These are phyloP conservation scores for Chaetomium cochliodes DNA, from an alignment of 495 filamentous ascomycete genomes.

Conservation along the genomic window DNA sequence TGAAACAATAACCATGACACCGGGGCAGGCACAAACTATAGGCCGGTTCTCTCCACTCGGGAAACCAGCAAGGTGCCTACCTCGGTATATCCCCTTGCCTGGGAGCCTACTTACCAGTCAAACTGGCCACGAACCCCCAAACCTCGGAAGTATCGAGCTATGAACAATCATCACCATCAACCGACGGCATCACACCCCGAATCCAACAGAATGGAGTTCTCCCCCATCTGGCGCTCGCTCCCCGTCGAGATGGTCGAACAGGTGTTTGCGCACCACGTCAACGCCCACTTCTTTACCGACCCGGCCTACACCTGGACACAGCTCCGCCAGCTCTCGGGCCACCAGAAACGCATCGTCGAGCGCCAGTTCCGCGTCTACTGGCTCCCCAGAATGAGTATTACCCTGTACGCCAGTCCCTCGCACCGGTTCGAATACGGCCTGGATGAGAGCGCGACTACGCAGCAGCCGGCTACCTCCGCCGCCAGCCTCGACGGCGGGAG, in stretches of 20 bases:
- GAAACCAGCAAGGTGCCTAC: no score
- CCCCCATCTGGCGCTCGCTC: background rate
- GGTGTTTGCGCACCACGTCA: background rate
- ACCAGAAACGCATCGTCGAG: constrained; percentile 8
- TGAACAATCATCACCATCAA: no score
- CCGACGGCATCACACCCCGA: no score
- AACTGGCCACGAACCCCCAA: no score
- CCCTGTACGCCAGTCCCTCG: background rate
- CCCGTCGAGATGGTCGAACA: background rate
- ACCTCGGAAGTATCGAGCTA: no score
- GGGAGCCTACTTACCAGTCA: no score
- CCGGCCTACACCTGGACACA: constrained; percentile 10
- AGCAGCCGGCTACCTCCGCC: no score
- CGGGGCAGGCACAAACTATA: no score
- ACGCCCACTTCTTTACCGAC: constrained; percentile 5
- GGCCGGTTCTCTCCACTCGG: no score
- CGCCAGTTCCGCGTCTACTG: background rate
- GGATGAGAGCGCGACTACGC: no score
- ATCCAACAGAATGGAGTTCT: background rate
- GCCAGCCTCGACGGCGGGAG: background rate
- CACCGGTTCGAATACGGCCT: background rate
- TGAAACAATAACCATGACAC: no score
- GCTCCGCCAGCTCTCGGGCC: background rate
- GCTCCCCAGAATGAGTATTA: constrained; percentile 12
- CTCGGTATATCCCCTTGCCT: no score